Evolutionary conservation across 305 asterid genomes (phyloP), one percentile per base, ranked within the genome.

Genomic region (Fraxinus baroniana): DNA sequence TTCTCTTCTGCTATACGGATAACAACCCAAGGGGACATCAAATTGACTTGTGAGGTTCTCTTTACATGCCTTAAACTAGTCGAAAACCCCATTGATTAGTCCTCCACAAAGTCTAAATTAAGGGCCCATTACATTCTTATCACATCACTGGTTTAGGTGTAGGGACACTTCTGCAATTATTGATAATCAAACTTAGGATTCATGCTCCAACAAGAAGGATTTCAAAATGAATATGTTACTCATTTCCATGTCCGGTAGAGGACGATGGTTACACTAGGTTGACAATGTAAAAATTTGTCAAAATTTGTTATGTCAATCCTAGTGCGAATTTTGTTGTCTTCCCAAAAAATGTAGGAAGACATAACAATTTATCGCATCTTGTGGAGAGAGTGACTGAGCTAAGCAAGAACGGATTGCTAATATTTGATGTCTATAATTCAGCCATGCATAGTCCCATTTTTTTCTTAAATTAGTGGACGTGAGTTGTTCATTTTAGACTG

Each of bases 1-100:
- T 46, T 15, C 60, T 49, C 60, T 49, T 49, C 7, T 15, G 20
- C 60, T 13, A 49, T 3, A 49, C 57, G 20, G 60, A 49, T 4
- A 49, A 4, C 60, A 49, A 15, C 18, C 18, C 0, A 46, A 13
- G 60, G 64, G 35, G 86, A 82, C 84, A n/a, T 64, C n/a, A 76
- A 68, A 77, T 75, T n/a, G 86, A 86, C 81, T 41, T 76, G 81
- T 85, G 87, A 76, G 85, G 85, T 33, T 62, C 74, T 88, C 17
- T 70, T 86, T 77, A 82, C 81, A 77, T 55, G 71, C 71, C 71
- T 20, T 62, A 8, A 18, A 22, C 71, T 18, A 62, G 32, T 20
- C 30, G 71, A 9, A 62, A 57, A 20, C 68, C 68, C 12, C 24
- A 57, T 8, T 5, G 71, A 62, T 20, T 62, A 7, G 71, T 18